Evolutionary conservation across 2,329 filamentous ascomycete genomes (phyloP).

Genomic region (Pseudopyricularia cyperi): DNA sequence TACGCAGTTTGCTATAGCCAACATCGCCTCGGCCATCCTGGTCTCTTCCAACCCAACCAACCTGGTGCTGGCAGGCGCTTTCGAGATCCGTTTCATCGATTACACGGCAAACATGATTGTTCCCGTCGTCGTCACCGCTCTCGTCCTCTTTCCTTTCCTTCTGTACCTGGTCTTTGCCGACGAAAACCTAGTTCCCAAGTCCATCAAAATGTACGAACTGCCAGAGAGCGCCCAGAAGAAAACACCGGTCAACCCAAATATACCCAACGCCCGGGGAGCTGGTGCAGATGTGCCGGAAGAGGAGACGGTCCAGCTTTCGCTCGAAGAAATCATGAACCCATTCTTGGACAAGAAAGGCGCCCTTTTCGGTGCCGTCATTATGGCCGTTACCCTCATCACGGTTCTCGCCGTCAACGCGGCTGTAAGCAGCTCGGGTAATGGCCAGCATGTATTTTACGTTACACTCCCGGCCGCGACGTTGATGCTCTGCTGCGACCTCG

Average conservation of each 20-base stretch:
- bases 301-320: slow-evolving; percentile 15
- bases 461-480: slow-evolving; percentile 55
- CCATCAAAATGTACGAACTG: slow-evolving; percentile 57
- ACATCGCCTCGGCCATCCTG: slow-evolving; percentile 61
- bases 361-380: slow-evolving; percentile 48
- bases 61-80: slow-evolving; percentile 59
- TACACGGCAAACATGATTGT: slow-evolving; percentile 72
- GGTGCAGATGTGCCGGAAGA: slow-evolving; percentile 28
- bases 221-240: slow-evolving; percentile 39
- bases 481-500: slow-evolving; percentile 56
- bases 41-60: slow-evolving; percentile 72
- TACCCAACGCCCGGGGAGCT: slow-evolving; percentile 47
- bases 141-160: slow-evolving; percentile 57
- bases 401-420: slow-evolving; percentile 54
- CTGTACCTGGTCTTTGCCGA: slow-evolving; percentile 57
- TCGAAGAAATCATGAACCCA: slow-evolving; percentile 62
- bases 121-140: slow-evolving; percentile 53
- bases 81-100: slow-evolving; percentile 56
- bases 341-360: slow-evolving; percentile 57
- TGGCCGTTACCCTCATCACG: slow-evolving; percentile 53
- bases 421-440: slow-evolving; percentile 26
- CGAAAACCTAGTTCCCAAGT: slow-evolving; percentile 47
- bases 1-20: slow-evolving; percentile 58
- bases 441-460: slow-evolving; percentile 52
- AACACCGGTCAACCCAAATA: slow-evolving; percentile 59